Conservation (phyloP, 2,329 filamentous ascomycete genomes). For the Aspergillus candidus region DNA sequence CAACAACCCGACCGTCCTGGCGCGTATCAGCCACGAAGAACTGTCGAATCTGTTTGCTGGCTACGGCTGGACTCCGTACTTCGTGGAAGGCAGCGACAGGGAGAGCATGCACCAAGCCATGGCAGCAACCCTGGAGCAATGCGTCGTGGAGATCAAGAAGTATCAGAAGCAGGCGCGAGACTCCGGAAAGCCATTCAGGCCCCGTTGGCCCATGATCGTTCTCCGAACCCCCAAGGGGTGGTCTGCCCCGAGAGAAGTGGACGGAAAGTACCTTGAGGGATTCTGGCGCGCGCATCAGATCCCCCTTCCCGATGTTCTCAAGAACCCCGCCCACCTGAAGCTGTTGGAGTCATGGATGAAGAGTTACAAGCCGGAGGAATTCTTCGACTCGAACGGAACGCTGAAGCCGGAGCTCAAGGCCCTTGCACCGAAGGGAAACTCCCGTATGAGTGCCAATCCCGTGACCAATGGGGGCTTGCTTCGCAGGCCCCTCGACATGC, state of each 20-base stretch:
- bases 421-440: slow-evolving; percentile 59
- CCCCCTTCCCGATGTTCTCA: slow-evolving; percentile 63
- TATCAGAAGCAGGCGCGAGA: slow-evolving; percentile 68
- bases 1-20: slow-evolving; percentile 69
- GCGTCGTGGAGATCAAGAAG: slow-evolving; percentile 61
- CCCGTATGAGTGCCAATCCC: slow-evolving; percentile 71
- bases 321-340: slow-evolving; percentile 61
- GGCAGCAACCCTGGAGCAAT: slow-evolving; percentile 68
- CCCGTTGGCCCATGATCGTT: slow-evolving; percentile 72
- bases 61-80: slow-evolving; percentile 74
- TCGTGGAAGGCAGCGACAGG: slow-evolving; percentile 69
- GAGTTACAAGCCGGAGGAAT: slow-evolving; percentile 65
- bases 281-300: slow-evolving; percentile 77
- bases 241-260: slow-evolving; percentile 67
- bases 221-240: slow-evolving; percentile 74
- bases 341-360: slow-evolving; percentile 71
- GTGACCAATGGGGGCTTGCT: slow-evolving; percentile 66
- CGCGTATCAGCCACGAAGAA: slow-evolving; percentile 68
- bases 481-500: slow-evolving; percentile 61
- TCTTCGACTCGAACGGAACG: slow-evolving; percentile 60
- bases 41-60: slow-evolving; percentile 63
- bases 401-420: slow-evolving; percentile 58
- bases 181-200: slow-evolving; percentile 62
- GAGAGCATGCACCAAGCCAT: slow-evolving; percentile 76
- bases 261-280: slow-evolving; percentile 65